These are phyloP conservation scores for Durotheca rogersii DNA, from an alignment of 495 filamentous ascomycete species.

Conservation along the genomic window DNA sequence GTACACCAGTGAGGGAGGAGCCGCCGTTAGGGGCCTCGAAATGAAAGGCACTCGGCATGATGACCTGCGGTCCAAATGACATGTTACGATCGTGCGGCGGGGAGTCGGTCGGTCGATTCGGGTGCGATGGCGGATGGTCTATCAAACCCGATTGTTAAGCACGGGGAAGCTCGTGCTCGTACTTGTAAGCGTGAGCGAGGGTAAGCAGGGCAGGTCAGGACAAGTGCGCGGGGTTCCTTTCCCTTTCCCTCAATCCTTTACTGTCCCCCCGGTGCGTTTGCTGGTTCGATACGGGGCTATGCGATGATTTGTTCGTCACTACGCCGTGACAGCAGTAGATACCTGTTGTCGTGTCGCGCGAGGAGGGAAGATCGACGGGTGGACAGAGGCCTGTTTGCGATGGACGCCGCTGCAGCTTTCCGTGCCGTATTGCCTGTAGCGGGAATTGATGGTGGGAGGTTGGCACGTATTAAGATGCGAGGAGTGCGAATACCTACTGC, in stretches of 20 bases:
- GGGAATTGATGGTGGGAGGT: neutral
- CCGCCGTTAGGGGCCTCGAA: conserved; percentile 42
- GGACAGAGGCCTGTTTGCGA: conserved; percentile 1
- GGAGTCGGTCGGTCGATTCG: too few relatives aligned
- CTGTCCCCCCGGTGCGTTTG: conserved; percentile 5
- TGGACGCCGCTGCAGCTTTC: neutral
- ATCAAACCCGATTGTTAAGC: neutral
- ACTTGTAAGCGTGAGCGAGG: neutral
- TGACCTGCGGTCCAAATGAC: conserved; percentile 45
- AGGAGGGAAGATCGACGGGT: neutral
- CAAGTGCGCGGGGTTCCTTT: neutral
- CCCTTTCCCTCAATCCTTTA: conserved; percentile 8
- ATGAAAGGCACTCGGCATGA: conserved; percentile 54
- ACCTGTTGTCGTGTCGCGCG: neutral
- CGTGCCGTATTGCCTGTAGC: neutral
- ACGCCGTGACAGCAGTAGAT: too few relatives aligned
- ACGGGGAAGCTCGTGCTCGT: neutral
- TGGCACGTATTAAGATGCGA: neutral
- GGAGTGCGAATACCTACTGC: too few relatives aligned
- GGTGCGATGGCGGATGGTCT: neutral
- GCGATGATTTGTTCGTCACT: conserved; percentile 19
- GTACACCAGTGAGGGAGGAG: conserved; percentile 49
- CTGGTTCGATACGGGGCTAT: conserved; percentile 8
- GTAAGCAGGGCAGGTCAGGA: neutral
- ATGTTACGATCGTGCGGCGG: conserved; percentile 31